Percentiles rank a stretch among this genome's conserved stretches.
Conservation (phyloP, 2,329 filamentous ascomycete genomes). For the Talaromyces rugulosus region DNA sequence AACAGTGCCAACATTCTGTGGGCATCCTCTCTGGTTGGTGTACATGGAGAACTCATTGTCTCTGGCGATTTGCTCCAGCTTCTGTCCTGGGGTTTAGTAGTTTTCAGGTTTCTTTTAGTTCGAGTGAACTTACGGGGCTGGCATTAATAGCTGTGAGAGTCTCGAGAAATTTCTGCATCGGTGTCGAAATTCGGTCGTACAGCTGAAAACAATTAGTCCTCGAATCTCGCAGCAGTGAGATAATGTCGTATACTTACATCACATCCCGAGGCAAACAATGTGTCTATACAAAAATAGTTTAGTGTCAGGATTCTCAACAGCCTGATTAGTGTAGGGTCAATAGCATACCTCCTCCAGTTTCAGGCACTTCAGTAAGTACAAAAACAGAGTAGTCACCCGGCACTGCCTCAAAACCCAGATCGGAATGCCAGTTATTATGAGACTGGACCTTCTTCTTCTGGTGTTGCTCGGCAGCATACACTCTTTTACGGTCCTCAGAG, state of each 20-base stretch:
- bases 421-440: conserved; percentile 47
- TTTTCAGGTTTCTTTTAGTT: neutral
- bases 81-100: neutral
- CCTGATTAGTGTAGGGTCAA: neutral
- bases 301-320: neutral
- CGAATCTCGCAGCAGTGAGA: neutral
- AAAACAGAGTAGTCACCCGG: conserved; percentile 53
- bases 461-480: neutral
- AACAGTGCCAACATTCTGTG: conserved; percentile 51
- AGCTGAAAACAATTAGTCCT: conserved; percentile 27
- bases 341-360: conserved; percentile 35
- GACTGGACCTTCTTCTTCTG: neutral
- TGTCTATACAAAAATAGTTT: conserved; percentile 26
- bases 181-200: conserved; percentile 52
- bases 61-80: neutral
- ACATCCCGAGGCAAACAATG: conserved; percentile 49
- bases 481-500: neutral
- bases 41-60: neutral
- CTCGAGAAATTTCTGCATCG: conserved; percentile 47
- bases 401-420: conserved; percentile 52
- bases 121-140: neutral
- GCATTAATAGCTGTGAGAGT: conserved; percentile 42
- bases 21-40: conserved; percentile 46
- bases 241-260: conserved; percentile 17
- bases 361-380: conserved; percentile 46